phyloP scores from a whole-genome alignment of 208 protist genomes.

The Leishmania braziliensis region DNA sequence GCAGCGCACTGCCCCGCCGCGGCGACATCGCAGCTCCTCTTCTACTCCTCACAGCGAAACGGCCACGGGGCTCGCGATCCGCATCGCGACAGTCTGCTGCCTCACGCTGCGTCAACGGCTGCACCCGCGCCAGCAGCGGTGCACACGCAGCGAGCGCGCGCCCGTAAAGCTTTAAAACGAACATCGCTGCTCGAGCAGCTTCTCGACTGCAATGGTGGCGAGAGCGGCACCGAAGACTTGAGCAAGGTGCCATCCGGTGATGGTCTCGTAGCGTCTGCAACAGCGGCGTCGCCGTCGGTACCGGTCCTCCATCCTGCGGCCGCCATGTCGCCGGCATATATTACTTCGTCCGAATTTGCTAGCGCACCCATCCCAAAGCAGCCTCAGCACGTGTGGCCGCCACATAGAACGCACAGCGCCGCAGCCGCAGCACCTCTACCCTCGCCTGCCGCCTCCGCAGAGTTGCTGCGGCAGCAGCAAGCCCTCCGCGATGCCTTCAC shows the following conservation, averaged over 20 bases:
- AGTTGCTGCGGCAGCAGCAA: conserved; percentile 11
- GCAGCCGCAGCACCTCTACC: not conserved
- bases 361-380: not conserved
- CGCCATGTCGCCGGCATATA: not conserved
- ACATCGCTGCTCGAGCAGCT: conserved; percentile 24
- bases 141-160: not conserved
- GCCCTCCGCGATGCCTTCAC: conserved; percentile 34
- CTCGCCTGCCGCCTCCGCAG: not conserved
- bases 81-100: not conserved
- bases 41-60: not conserved
- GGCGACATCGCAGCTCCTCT: not conserved
- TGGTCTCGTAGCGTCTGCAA: not conserved
- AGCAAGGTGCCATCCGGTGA: not conserved
- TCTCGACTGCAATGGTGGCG: not conserved
- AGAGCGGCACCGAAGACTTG: not conserved
- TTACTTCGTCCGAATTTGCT: not conserved
- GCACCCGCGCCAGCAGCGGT: not conserved
- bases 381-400: not conserved
- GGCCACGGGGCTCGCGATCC: not conserved
- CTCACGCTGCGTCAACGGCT: not conserved
- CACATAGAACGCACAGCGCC: conserved; percentile 1
- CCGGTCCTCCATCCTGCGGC: not conserved
- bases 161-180: conserved; percentile 8
- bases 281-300: not conserved
- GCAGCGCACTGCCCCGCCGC: not conserved